Conservation (phyloP, 2,329 filamentous ascomycete species). For the Botryosphaeria dothidea region DNA sequence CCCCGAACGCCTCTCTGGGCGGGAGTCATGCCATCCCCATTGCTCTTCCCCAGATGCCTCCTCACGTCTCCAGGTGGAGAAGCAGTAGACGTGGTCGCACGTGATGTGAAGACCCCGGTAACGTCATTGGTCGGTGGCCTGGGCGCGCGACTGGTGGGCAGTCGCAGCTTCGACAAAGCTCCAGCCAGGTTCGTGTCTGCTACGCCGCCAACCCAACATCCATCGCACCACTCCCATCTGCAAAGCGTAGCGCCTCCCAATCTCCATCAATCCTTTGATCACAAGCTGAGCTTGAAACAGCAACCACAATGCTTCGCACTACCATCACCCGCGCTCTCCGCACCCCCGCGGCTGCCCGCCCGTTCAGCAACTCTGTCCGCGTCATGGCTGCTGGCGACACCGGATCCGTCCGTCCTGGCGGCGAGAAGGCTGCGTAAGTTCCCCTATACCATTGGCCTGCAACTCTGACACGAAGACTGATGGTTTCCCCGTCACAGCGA, state of each 20-base stretch:
- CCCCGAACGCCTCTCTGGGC: background rate
- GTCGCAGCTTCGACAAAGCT: constrained; percentile 17
- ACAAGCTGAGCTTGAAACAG: constrained; percentile 10
- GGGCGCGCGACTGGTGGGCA: constrained; percentile 2
- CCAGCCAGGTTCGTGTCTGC: background rate
- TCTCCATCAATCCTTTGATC: background rate
- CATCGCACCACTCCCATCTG: constrained; percentile 24
- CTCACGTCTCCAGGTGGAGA: constrained; percentile 18
- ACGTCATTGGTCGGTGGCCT: constrained; percentile 13
- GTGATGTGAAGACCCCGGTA: constrained; percentile 9
- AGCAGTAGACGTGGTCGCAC: background rate
- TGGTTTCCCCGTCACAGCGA: constrained; percentile 59
- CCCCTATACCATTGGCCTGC: background rate
- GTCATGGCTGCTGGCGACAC: constrained; percentile 48
- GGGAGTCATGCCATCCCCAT: background rate
- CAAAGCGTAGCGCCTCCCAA: constrained; percentile 6
- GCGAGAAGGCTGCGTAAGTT: constrained; percentile 37
- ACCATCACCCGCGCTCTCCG: constrained; percentile 43
- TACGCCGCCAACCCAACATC: constrained; percentile 21
- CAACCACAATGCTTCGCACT: constrained; percentile 37
- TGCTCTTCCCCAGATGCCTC: constrained; percentile 1
- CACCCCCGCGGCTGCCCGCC: constrained; percentile 37
- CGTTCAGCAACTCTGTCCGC: constrained; percentile 45
- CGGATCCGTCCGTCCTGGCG: constrained; percentile 42
- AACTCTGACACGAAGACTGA: constrained; percentile 20